Evolutionary conservation across 805 yeast genomes (phyloP), one percentile per base, ranked within the genome.

Genomic region (Kazachstania bromeliacearum): DNA sequence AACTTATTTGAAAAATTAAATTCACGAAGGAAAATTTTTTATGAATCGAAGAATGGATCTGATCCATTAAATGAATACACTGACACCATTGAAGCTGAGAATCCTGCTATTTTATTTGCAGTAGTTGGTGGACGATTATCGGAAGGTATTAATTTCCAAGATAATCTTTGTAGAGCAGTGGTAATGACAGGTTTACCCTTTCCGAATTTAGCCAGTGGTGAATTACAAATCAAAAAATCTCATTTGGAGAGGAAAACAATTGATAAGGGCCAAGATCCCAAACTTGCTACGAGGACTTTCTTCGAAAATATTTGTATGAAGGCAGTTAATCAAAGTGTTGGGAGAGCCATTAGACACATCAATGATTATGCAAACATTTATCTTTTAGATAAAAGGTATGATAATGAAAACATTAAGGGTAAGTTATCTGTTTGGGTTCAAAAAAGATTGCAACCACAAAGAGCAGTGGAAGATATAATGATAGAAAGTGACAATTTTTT

Each of bases 61-160:
- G 55, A 55, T 17, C 60, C 73, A 0, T 56, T 87, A 12, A 42
- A 55, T 1, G 71, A 68, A 3, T 88, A 80, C 47, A 58, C 77
- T 1, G 47, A 57, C 1, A 50, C 63, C 0, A 66, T 79, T 8
- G 20, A 24, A 23, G 22, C 29, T 14, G 44, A 50, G 2, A 44
- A 51, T 4, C 89, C 92, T 1, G 88, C 94, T 0, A 47, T 82
- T 2, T 56, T 88, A 4, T 63, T 89, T 20, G 77, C 95, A 0
- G 95, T 89, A 1, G 94, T 89, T 12, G 96, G 96, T 2, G 97
- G 96, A 0, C 80, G 80, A 50, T 67, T 88, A 61, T 84, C 95
- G 0, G 97, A 88, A 57, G 97, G 97, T 4, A 89, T 88, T 29
- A 88, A 88, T 53, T 88, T 89, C 55, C 73, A 88, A 8, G 89